A percentile compares a stretch with the other conserved stretches of the same genome.
Evolutionary conservation across 2,329 filamentous ascomycete genomes (phyloP).

Genomic region (Aphanoascus verrucosus): DNA sequence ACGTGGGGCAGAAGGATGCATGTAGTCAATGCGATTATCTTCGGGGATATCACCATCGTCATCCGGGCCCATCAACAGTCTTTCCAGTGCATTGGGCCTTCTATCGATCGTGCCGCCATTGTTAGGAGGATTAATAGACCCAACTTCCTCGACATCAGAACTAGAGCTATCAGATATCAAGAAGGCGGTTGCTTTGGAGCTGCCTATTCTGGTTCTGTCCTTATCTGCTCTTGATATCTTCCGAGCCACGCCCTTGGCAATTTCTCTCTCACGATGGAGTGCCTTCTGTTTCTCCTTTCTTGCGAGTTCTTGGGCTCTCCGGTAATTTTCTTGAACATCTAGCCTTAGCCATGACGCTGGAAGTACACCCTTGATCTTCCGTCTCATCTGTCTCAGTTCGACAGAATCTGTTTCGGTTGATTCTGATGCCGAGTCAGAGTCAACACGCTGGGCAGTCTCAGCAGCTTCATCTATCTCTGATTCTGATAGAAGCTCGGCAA

Average conservation of each 20-base stretch:
- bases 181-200: constrained; percentile 8
- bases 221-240: constrained; percentile 18
- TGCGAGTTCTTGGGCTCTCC: constrained; percentile 14
- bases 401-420: constrained; percentile 14
- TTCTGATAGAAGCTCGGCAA: constrained; percentile 18
- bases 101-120: neutral
- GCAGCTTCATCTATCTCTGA: constrained; percentile 8
- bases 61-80: constrained; percentile 5
- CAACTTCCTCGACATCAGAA: constrained; percentile 20
- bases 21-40: constrained; percentile 35
- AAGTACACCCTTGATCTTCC: constrained; percentile 39
- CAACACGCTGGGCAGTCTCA: neutral
- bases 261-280: constrained; percentile 20
- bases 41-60: constrained; percentile 30
- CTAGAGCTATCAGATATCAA: constrained; percentile 20
- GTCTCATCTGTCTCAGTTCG: constrained; percentile 28
- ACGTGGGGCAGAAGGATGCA: constrained; percentile 27
- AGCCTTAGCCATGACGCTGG: constrained; percentile 40
- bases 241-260: constrained; percentile 17
- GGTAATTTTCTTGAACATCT: constrained; percentile 28
- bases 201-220: constrained; percentile 10
- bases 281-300: constrained; percentile 14
- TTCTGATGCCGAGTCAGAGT: constrained; percentile 4
- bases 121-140: neutral
- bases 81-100: neutral